Percentiles rank a stretch among this genome's conserved stretches.
These are phyloP conservation scores for Chaetomium olivaceum DNA, from an alignment of 2,329 filamentous ascomycete genomes.

Conservation along the genomic window DNA sequence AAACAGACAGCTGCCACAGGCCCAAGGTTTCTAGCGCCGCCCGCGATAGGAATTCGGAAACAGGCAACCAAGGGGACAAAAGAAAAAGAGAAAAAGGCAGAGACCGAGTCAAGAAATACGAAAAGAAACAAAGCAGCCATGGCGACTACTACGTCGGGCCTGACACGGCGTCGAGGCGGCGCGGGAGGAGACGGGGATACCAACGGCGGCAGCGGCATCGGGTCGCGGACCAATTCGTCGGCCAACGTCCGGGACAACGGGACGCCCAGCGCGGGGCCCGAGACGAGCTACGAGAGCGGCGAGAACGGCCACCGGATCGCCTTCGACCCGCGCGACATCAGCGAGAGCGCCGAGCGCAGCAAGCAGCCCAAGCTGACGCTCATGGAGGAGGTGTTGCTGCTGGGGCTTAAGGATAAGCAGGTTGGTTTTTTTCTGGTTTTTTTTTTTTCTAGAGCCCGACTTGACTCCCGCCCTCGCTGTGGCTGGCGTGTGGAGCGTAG, in stretches of 20 bases:
- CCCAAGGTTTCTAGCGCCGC: background rate
- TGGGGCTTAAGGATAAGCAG: slow-evolving; percentile 98
- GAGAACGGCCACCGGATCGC: slow-evolving; percentile 99
- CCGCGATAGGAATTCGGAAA: background rate
- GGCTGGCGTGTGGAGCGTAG: background rate
- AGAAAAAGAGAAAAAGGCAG: background rate
- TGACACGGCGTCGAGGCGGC: slow-evolving; percentile 69
- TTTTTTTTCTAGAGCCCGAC: too few species aligned
- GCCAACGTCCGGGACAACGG: slow-evolving; percentile 50
- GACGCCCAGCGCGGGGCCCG: slow-evolving; percentile 50
- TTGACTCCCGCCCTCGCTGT: too few species aligned
- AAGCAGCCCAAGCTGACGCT: slow-evolving; percentile 98
- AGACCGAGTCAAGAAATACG: background rate
- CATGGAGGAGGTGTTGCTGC: slow-evolving; percentile 96
- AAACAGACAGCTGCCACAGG: background rate
- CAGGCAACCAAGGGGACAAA: background rate
- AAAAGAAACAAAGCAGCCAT: slow-evolving; percentile 24
- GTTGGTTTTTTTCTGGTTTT: too few species aligned
- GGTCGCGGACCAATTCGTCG: slow-evolving; percentile 57
- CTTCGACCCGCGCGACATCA: slow-evolving; percentile 95
- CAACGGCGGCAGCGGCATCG: slow-evolving; percentile 59
- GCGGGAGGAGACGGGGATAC: slow-evolving; percentile 63
- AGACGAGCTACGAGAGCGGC: slow-evolving; percentile 85
- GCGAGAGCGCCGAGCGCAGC: slow-evolving; percentile 90
- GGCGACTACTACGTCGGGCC: slow-evolving; percentile 51